A percentile compares a stretch with the other conserved stretches of the same genome.
Conservation (phyloP, 768 basidiomycete genomes). For the Plicaturopsis crispa region DNA sequence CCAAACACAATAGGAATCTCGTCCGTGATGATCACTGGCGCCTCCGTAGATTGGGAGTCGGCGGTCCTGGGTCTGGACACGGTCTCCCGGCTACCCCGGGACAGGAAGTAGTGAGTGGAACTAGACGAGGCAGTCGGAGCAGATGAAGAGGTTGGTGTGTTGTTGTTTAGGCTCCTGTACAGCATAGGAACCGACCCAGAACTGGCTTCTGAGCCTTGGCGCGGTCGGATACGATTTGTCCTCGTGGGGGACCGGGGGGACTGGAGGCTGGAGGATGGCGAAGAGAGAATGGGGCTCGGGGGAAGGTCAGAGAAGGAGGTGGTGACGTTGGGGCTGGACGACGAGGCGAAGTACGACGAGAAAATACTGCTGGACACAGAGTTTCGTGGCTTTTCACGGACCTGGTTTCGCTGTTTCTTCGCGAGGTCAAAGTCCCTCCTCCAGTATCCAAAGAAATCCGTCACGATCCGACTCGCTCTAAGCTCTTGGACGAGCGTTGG, state of each 20-base stretch:
- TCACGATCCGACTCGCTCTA: slow-evolving; percentile 44
- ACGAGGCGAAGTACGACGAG: slow-evolving; percentile 48
- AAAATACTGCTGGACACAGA: slow-evolving; percentile 50
- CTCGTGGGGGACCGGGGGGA: no score
- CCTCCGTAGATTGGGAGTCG: slow-evolving; percentile 10
- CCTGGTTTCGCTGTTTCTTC: slow-evolving; percentile 26
- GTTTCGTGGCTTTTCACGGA: slow-evolving; percentile 21
- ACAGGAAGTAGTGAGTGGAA: no score
- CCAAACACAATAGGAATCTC: slow-evolving; percentile 18
- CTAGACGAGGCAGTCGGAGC: slow-evolving; percentile 17
- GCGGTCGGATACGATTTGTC: no score
- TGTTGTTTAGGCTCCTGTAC: no score
- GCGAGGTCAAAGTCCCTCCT: slow-evolving; percentile 59
- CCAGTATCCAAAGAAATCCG: slow-evolving; percentile 80
- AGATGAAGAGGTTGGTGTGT: no score
- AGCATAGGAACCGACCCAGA: no score
- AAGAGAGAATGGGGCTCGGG: no score
- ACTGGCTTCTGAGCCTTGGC: no score
- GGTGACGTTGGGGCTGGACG: slow-evolving; percentile 23
- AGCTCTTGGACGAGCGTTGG: slow-evolving; percentile 65
- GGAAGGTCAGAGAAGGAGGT: no score
- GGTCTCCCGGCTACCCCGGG: no score
- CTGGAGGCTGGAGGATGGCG: no score
- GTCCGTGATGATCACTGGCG: slow-evolving; percentile 15
- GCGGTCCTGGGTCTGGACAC: no score